A percentile compares a stretch with the other conserved stretches of the same genome.
phyloP scores from a whole-genome alignment of 306 rosid genomes.

The Geum urbanum region DNA sequence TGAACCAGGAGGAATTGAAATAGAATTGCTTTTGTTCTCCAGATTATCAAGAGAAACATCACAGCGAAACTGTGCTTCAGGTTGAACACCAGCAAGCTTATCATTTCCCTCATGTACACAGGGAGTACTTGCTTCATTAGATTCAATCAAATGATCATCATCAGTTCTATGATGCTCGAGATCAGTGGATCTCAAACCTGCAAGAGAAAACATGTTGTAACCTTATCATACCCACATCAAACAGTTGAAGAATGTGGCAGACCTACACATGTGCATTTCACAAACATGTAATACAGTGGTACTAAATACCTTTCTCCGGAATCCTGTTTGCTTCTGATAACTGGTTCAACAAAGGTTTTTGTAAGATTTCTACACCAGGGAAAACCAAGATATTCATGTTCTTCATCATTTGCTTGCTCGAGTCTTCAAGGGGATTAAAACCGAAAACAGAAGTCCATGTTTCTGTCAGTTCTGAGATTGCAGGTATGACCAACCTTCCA shows the following conservation, averaged over 20 bases:
- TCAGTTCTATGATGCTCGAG: constrained; percentile 20
- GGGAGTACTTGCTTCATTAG: constrained; percentile 26
- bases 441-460: constrained; percentile 91
- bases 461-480: constrained; percentile 67
- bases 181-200: constrained; percentile 38
- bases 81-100: constrained; percentile 30
- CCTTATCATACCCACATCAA: neutral
- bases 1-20: constrained; percentile 21
- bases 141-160: constrained; percentile 24
- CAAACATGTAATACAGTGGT: neutral
- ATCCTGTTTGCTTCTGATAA: constrained; percentile 29
- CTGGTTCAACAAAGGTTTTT: constrained; percentile 49
- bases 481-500: constrained; percentile 84
- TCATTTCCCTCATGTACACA: constrained; percentile 29
- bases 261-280: no score
- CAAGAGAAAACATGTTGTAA: constrained; percentile 19
- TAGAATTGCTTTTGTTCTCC: constrained; percentile 29
- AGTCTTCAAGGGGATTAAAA: constrained; percentile 58
- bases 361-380: constrained; percentile 76
- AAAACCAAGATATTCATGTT: constrained; percentile 73
- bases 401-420: constrained; percentile 49
- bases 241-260: constrained; percentile 14
- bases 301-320: constrained; percentile 9
- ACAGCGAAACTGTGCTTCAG: constrained; percentile 21
- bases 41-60: constrained; percentile 22